Evolutionary conservation across 108 stramenopile species (phyloP), one percentile per base, ranked within the genome.

Genomic region (Nitzschia sp.): DNA sequence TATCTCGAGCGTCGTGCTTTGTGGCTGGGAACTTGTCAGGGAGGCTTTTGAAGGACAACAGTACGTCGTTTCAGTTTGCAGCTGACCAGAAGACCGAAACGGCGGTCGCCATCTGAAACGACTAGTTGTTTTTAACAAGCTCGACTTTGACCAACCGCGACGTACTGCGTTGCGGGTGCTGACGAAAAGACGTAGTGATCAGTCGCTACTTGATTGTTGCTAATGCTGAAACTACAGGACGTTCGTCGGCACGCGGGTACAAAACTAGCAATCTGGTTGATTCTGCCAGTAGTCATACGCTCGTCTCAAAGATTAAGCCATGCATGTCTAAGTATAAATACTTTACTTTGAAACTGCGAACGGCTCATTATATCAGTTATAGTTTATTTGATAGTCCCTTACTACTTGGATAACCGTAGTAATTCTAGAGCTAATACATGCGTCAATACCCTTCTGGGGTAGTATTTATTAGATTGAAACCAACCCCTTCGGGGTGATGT

Each of bases 241-340:
- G n/a, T n/a, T n/a, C n/a, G n/a, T n/a, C n/a, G n/a, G 28, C 32
- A 25, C 18, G 28, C n/a, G 32, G 32, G 29, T n/a, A 59, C 32
- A n/a, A 29, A 42, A 42, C 23, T 83, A 87, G 94, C 84, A 96
- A 97, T 87, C 96, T 98, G 98, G 96, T 98, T 98, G 98, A 98
- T 98, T 96, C 98, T 98, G 98, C 96, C 98, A 98, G 96, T 98
- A 97, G 96, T 97, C 96, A 98, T 98, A 98, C 93, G 97, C 97
- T 98, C 93, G 97, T 97, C 96, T 98, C 95, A 97, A 98, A 98
- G 97, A 98, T 97, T 98, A 98, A 98, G 97, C 96, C 97, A 98
- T 98, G 97, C 97, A 97, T 96, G 97, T 98, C 91, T 97, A 95
- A 97, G 97, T 98, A 97, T 94, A 96, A 90, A 82, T 83, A 53